A percentile compares a stretch with the other conserved stretches of the same genome.
Conservation (phyloP, 2,329 filamentous ascomycete genomes). For the Epichloe coenophiala region DNA sequence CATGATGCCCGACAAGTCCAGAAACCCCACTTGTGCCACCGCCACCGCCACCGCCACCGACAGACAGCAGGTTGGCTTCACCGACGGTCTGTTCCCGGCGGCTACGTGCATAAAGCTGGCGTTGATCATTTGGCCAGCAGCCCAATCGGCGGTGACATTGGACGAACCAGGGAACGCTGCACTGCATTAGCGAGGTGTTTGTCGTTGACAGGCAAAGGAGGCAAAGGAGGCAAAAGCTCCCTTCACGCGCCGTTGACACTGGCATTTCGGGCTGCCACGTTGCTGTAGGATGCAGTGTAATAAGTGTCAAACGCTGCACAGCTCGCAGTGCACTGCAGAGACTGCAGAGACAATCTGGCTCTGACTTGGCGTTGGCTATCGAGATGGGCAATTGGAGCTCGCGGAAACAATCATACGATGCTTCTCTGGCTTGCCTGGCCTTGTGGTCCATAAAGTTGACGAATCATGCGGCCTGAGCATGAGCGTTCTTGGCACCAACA, state of each 20-base stretch:
- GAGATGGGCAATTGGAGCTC: conserved; percentile 23
- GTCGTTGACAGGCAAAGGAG: background rate
- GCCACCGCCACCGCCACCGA: conserved; percentile 1
- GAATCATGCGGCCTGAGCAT: conserved; percentile 20
- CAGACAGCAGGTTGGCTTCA: conserved; percentile 6
- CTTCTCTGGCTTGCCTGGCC: conserved; percentile 16
- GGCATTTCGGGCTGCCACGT: conserved; percentile 4
- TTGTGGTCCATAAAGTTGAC: conserved; percentile 20
- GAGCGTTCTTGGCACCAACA: conserved; percentile 14
- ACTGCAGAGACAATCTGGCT: background rate
- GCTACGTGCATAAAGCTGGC: conserved; percentile 9
- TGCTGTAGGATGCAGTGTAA: background rate
- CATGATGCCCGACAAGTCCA: background rate
- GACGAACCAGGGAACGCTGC: background rate
- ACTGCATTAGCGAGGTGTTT: background rate
- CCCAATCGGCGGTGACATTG: conserved; percentile 6
- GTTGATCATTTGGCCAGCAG: conserved; percentile 9
- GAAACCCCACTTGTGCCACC: conserved; percentile 2
- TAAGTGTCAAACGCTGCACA: background rate
- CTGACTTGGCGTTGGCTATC: conserved; percentile 23
- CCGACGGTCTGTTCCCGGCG: conserved; percentile 11
- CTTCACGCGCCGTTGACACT: background rate
- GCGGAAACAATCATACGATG: conserved; percentile 19
- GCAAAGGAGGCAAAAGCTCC: background rate
- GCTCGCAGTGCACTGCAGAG: background rate